Percentiles rank a stretch among this genome's conserved stretches.
Evolutionary conservation across 2,329 filamentous ascomycete species (phyloP).

Genomic region (Cercospora brassicicola): DNA sequence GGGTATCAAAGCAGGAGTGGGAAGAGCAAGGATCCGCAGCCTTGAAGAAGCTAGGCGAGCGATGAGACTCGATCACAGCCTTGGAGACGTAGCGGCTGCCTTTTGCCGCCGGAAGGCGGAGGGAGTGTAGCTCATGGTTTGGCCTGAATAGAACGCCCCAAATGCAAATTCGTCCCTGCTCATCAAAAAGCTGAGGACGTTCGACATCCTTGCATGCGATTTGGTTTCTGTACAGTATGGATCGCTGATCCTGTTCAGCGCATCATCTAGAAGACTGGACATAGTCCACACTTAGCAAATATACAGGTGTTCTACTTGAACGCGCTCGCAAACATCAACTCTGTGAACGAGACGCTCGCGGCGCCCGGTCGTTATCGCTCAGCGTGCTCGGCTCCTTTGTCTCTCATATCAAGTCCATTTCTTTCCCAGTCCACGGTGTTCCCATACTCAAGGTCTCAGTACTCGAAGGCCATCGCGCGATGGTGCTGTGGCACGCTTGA

Average conservation of each 20-base stretch:
- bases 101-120: neutral
- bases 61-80: conserved; percentile 50
- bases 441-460: conserved; percentile 41
- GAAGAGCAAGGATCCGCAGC: conserved; percentile 82
- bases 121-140: neutral
- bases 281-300: conserved; percentile 1
- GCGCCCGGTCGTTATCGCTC: neutral
- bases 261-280: neutral
- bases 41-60: conserved; percentile 88
- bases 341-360: neutral
- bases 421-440: neutral
- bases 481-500: conserved; percentile 52
- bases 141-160: neutral
- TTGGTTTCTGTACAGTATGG: neutral
- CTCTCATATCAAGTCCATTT: neutral
- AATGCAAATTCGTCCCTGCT: neutral
- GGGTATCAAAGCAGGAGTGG: conserved; percentile 97
- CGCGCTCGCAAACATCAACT: neutral
- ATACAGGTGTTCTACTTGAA: neutral
- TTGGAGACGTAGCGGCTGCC: neutral
- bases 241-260: neutral
- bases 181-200: neutral
- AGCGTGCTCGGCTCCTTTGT: neutral
- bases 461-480: conserved; percentile 52
- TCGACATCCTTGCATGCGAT: neutral